These are phyloP conservation scores for Fonsecaea erecta DNA, from an alignment of 2,329 filamentous ascomycete species.

Conservation along the genomic window DNA sequence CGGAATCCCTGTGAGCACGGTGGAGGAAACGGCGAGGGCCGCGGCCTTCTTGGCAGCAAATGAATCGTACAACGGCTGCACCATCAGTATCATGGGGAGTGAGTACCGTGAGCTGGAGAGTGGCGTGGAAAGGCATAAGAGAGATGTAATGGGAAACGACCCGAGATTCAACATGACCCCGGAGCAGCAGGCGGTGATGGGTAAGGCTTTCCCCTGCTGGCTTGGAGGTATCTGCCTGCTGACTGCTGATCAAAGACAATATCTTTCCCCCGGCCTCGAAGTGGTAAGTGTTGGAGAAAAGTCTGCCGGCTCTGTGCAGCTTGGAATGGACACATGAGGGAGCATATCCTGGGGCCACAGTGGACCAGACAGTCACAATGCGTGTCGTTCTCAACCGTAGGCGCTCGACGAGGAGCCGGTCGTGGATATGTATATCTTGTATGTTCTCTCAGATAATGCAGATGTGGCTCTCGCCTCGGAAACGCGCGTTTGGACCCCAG, in stretches of 20 bases:
- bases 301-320: neutral
- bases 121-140: constrained; percentile 5
- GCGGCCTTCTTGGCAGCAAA: neutral
- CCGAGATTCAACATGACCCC: constrained; percentile 6
- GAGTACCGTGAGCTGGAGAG: constrained; percentile 4
- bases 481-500: constrained; percentile 6
- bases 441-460: constrained; percentile 17
- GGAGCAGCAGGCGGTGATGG: constrained; percentile 3
- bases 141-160: constrained; percentile 7
- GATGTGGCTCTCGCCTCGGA: constrained; percentile 19
- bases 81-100: constrained; percentile 1
- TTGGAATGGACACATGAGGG: neutral
- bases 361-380: neutral
- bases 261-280: neutral
- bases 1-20: neutral
- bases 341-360: neutral
- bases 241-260: neutral
- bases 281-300: neutral
- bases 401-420: neutral
- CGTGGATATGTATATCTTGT: neutral
- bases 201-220: neutral
- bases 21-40: neutral
- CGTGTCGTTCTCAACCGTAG: neutral
- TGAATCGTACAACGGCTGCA: neutral
- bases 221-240: neutral